A percentile compares a stretch with the other conserved stretches of the same genome.
Evolutionary conservation across 192 early-diverging fungal species (phyloP).

Genomic region (Bifiguratus adelaidae): DNA sequence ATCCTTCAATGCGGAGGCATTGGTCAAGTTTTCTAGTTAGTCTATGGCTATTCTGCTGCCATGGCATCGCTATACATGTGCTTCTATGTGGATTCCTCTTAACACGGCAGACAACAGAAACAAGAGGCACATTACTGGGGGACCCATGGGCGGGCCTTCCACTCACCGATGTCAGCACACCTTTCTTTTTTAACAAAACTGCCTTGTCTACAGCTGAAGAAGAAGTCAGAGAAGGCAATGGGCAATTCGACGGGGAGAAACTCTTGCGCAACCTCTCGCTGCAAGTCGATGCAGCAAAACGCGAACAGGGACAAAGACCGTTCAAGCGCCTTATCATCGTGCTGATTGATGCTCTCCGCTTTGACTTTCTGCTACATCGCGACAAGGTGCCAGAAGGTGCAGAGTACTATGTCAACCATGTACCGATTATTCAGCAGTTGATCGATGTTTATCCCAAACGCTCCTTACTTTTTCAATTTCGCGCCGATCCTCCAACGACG

Average conservation of each 20-base stretch:
- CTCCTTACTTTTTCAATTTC: conserved; percentile 54
- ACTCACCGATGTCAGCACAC: neutral
- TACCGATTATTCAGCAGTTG: conserved; percentile 37
- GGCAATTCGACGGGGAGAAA: neutral
- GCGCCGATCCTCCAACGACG: conserved; percentile 75
- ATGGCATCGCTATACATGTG: conserved; percentile 45
- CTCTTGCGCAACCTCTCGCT: neutral
- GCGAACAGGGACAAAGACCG: conserved; percentile 27
- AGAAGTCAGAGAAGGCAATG: neutral
- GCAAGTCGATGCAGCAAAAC: neutral
- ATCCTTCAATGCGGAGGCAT: too few relatives aligned
- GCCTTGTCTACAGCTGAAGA: neutral
- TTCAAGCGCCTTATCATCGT: conserved; percentile 51
- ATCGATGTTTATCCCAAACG: conserved; percentile 33
- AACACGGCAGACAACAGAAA: conserved; percentile 47
- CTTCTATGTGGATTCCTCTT: conserved; percentile 67
- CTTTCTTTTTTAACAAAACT: neutral
- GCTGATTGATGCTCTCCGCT: conserved; percentile 65
- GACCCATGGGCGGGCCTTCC: conserved; percentile 14
- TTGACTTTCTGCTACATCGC: conserved; percentile 32
- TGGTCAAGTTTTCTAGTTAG: too few relatives aligned
- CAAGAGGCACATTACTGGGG: conserved; percentile 1
- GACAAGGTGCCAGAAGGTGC: neutral
- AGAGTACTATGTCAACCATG: conserved; percentile 32
- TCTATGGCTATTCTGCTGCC: conserved; percentile 27